Evolutionary conservation across 2,329 filamentous ascomycete species (phyloP).

Genomic region (Alternaria incomplexa): DNA sequence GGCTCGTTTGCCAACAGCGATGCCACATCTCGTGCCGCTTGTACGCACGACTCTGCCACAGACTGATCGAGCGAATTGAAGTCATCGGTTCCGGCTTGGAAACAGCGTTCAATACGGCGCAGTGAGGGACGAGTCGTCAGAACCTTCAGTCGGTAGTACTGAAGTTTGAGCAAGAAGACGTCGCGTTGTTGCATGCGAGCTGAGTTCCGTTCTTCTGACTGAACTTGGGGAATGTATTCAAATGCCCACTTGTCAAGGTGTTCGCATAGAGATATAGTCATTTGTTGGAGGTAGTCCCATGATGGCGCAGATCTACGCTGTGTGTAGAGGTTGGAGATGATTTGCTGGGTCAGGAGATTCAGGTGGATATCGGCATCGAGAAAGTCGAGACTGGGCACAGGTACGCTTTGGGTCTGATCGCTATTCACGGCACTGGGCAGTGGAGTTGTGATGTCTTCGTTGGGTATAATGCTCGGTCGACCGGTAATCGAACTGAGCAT

Average conservation of each 20-base stretch:
- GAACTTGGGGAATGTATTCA: constrained; percentile 12
- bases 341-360: constrained; percentile 8
- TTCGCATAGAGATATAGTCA: constrained; percentile 28
- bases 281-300: constrained; percentile 40
- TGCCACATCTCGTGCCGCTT: constrained; percentile 37
- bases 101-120: constrained; percentile 38
- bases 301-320: constrained; percentile 28
- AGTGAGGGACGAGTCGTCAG: constrained; percentile 45
- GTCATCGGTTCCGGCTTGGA: constrained; percentile 29
- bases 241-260: constrained; percentile 36
- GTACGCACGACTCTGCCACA: constrained; percentile 38
- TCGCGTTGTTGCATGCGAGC: constrained; percentile 16
- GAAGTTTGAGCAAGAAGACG: constrained; percentile 24
- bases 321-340: constrained; percentile 35
- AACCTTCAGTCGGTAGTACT: constrained; percentile 39
- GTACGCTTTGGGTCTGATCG: not conserved
- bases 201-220: not conserved
- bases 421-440: constrained; percentile 16
- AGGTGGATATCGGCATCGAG: constrained; percentile 9
- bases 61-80: constrained; percentile 37
- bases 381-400: not conserved
- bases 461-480: constrained; percentile 39
- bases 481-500: constrained; percentile 44
- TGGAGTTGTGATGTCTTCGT: constrained; percentile 33
- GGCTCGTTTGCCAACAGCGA: constrained; percentile 34